Conservation (phyloP, 2,329 filamentous ascomycete species). For the Colletotrichum sp. region DNA sequence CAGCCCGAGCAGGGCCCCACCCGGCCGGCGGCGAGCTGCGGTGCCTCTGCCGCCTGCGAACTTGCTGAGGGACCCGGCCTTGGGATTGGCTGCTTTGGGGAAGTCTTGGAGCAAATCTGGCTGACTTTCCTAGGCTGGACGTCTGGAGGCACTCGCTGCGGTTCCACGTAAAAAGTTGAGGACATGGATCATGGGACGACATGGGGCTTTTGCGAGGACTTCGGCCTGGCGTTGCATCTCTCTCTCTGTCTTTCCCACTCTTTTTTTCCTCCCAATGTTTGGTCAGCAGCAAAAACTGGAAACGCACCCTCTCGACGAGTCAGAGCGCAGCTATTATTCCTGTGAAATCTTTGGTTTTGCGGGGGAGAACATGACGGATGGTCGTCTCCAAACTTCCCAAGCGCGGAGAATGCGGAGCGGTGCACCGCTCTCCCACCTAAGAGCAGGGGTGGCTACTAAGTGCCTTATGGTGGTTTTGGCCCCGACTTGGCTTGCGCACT, state of each 20-base stretch:
- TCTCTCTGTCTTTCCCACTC: neutral
- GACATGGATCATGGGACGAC: neutral
- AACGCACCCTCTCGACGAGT: neutral
- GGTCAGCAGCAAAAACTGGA: neutral
- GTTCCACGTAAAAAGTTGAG: neutral
- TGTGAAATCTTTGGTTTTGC: neutral
- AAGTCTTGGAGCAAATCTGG: neutral
- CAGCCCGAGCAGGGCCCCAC: neutral
- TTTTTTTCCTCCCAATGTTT: neutral
- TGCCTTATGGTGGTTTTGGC: neutral
- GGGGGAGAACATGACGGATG: neutral
- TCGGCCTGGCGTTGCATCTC: neutral
- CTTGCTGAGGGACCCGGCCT: neutral
- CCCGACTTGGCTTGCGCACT: slow-evolving; percentile 12
- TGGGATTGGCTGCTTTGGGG: neutral
- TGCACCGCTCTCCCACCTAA: neutral
- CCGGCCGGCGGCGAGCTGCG: slow-evolving; percentile 11
- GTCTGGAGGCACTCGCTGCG: neutral
- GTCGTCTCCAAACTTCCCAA: slow-evolving; percentile 7
- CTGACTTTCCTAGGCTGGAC: neutral
- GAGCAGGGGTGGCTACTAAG: neutral
- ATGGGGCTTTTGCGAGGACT: neutral
- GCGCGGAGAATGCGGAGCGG: slow-evolving; percentile 15
- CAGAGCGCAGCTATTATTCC: neutral
- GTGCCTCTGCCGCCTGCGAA: neutral